phyloP scores from a whole-genome alignment of 495 filamentous ascomycete genomes.

The Eremomyces bilateralis region DNA sequence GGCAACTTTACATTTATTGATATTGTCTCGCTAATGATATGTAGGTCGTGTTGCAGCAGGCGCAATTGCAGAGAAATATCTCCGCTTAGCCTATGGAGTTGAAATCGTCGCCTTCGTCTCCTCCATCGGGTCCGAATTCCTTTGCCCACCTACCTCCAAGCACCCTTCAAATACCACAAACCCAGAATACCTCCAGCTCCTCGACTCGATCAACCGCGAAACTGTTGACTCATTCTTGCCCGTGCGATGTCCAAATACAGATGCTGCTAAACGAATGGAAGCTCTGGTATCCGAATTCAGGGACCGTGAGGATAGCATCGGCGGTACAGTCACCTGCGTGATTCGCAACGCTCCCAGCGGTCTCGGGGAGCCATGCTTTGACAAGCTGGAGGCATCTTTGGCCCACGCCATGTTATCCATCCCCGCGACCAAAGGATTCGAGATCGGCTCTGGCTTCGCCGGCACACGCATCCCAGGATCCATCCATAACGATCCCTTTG shows the following conservation, averaged over 20 bases:
- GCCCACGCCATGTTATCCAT: constrained; percentile 95
- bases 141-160: constrained; percentile 59
- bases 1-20: constrained; percentile 8
- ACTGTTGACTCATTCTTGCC: constrained; percentile 69
- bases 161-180: constrained; percentile 59
- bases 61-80: constrained; percentile 85
- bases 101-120: constrained; percentile 85
- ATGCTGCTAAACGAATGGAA: constrained; percentile 48
- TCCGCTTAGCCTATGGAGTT: constrained; percentile 54
- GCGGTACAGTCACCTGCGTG: constrained; percentile 88
- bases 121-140: constrained; percentile 61
- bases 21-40: not conserved
- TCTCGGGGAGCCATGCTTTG: constrained; percentile 85
- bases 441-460: constrained; percentile 84
- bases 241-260: constrained; percentile 61
- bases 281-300: constrained; percentile 59
- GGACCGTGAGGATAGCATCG: constrained; percentile 74
- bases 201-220: constrained; percentile 51
- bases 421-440: constrained; percentile 92
- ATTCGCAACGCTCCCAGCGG: constrained; percentile 78
- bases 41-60: constrained; percentile 76
- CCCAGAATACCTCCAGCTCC: constrained; percentile 56
- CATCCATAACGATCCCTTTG: constrained; percentile 82
- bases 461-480: constrained; percentile 78
- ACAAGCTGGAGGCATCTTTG: constrained; percentile 85